Evolutionary conservation across 257 asterid genomes (phyloP), one percentile per base, ranked within the genome.

Genomic region (Ocimum tenuiflorum): DNA sequence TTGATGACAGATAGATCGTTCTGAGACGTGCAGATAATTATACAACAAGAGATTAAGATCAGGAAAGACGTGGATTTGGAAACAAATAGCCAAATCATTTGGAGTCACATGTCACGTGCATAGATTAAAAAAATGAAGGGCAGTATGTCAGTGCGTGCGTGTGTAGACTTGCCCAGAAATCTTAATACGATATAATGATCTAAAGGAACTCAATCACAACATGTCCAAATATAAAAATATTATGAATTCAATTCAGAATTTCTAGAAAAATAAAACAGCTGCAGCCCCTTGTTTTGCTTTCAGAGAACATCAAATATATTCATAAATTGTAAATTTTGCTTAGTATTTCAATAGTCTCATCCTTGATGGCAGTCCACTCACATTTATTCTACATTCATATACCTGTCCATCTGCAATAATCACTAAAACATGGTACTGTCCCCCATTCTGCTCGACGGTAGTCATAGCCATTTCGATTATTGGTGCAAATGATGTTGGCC

Each of bases 361-460:
- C 18, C n/a, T 59, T 27, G 5, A 20, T 18, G 20, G 55, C 53
- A 55, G 20, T 67, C 33, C 31, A 36, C 18, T 31, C 39, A 56
- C 54, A 54, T 7, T n/a, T 13, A 53, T 7, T 23, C 22, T 13
- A 41, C 1, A 19, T 31, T 31, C 19, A 63, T 3, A 54, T 81
- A 90, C 97, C 96, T 90, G 97, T 14, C 96, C 97, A 76, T 90
- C 97, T 14, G 97, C 97, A 67, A 90, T 79, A 65, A 90, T 88
- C 61, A 90, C 67, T 71, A 90, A 75, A 68, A 90, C 97, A 71
- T 90, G 97, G 76, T 88, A 90, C 72, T 88, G 95, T 50, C 97
- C 92, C 38, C 86, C 83, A 60, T 81, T 88, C 71, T 85, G 94
- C 81, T 91, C 90, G 48, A 91, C 98, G 73, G 86, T 80, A 43